Evolutionary conservation across 1,139 yeast genomes (phyloP).

Genomic region (Geotrichum histeridarum): DNA sequence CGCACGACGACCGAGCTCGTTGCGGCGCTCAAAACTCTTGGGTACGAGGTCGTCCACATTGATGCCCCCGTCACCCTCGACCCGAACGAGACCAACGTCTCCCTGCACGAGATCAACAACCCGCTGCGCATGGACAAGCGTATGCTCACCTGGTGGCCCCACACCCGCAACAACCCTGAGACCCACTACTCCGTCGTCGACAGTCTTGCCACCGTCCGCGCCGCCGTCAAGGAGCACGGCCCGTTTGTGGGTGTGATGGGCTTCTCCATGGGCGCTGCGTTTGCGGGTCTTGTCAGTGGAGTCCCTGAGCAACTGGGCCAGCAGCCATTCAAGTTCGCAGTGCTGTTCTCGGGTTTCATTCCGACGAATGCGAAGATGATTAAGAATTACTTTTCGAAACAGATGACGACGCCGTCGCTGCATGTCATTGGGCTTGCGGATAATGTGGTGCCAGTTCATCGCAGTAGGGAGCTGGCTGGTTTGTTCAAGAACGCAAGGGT

Average conservation of each 20-base stretch:
- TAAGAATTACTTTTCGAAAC: slow-evolving; percentile 41
- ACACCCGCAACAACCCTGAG: slow-evolving; percentile 39
- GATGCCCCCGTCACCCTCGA: neutral
- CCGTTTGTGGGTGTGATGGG: slow-evolving; percentile 88
- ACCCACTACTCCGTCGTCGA: slow-evolving; percentile 40
- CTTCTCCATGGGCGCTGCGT: slow-evolving; percentile 89
- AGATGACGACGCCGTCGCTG: slow-evolving; percentile 52
- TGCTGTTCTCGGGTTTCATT: slow-evolving; percentile 73
- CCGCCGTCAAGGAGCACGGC: slow-evolving; percentile 60
- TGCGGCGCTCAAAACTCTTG: neutral
- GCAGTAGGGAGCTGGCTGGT: slow-evolving; percentile 56
- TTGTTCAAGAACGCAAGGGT: slow-evolving; percentile 38
- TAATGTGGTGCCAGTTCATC: slow-evolving; percentile 76
- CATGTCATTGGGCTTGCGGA: slow-evolving; percentile 85
- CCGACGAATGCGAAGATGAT: slow-evolving; percentile 51
- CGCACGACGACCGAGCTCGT: neutral
- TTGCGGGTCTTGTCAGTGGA: slow-evolving; percentile 43
- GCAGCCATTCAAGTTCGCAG: slow-evolving; percentile 57
- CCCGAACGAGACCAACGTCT: neutral
- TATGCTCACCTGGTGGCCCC: slow-evolving; percentile 37
- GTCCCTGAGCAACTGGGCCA: slow-evolving; percentile 31
- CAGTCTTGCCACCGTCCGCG: slow-evolving; percentile 48
- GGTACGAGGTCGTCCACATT: neutral
- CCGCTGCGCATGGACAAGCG: slow-evolving; percentile 30
- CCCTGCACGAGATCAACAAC: neutral